Evolutionary conservation across 192 early-diverging fungal species (phyloP), one percentile per base, ranked within the genome.

Genomic region (Umbelopsis vinacea): DNA sequence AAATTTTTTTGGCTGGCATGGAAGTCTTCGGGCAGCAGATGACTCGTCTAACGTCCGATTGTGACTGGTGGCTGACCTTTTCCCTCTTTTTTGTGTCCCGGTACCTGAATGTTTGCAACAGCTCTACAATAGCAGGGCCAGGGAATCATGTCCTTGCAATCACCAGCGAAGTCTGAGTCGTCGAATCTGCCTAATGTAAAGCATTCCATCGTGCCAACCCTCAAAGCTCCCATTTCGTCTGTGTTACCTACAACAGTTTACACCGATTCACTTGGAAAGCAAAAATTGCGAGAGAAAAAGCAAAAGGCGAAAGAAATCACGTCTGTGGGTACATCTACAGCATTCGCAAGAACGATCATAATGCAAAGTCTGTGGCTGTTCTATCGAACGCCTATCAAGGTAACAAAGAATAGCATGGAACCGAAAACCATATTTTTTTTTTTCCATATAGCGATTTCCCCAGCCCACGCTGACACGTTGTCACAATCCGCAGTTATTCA

Each of bases 311-410:
- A 80, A 70, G 85, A 82, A 38, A 81, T 81, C 15, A 84, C 87
- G 12, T 78, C 82, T 0, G 79, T 88, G 11, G 87, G 85, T 70
- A 82, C 83, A 14, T 79, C 85, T 10, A 83, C 87, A 0, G 87
- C 87, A 17, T 79, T 88, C 11, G 84, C 87, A 4, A 76, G 87
- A 43, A 84, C 83, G 1, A 53, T 88, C 48, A 79, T 88, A 19
- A 71, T 88, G 37, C 87, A 88, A 43, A 71, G 76, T 12, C 73
- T 88, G 4, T 79, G 82, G 53, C 75, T 88, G 23, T 88, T 81
- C 68, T 88, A 88, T 71, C 74, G 87, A 40, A 85, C 86, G 0
- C 87, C 87, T 26, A 76, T 88, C 71, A 88, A 88, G 82, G 87
- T 88, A 83, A 43, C 40, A 43, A 43, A 43, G 40, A 43, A 43